Conservation (phyloP, 495 filamentous ascomycete genomes). For the Penicillium dipodomyicola region DNA sequence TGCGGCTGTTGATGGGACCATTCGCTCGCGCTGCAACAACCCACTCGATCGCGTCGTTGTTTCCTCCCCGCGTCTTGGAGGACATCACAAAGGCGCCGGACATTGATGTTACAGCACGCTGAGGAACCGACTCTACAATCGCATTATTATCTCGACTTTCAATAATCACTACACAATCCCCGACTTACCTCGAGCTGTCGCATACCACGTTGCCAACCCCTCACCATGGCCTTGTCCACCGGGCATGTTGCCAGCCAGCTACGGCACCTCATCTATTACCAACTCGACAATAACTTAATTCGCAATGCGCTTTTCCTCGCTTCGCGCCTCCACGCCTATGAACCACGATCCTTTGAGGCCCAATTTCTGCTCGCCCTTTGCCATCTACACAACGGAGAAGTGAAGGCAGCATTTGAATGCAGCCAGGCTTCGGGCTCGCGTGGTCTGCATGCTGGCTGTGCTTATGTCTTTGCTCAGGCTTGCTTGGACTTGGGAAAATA, state of each 20-base stretch:
- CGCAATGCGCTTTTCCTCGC: constrained; percentile 91
- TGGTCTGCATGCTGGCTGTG: constrained; percentile 78
- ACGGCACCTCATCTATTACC: constrained; percentile 82
- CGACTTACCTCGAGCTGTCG: constrained; percentile 7
- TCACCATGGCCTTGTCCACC: constrained; percentile 67
- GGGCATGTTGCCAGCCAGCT: constrained; percentile 71
- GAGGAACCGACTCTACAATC: constrained; percentile 8
- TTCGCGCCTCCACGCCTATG: constrained; percentile 78
- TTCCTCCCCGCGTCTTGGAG: constrained; percentile 29
- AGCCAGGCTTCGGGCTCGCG: constrained; percentile 60
- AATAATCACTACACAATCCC: constrained; percentile 1
- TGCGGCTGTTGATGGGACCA: constrained; percentile 16
- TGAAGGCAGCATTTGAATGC: constrained; percentile 70
- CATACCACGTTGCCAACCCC: constrained; percentile 12
- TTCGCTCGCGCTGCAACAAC: constrained; percentile 15
- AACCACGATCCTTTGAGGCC: constrained; percentile 73
- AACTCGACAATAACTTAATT: constrained; percentile 85
- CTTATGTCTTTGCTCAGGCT: constrained; percentile 87
- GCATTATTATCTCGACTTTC: constrained; percentile 12
- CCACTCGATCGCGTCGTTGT: constrained; percentile 27
- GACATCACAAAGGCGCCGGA: constrained; percentile 8
- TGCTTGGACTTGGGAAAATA: constrained; percentile 75
- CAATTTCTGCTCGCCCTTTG: constrained; percentile 80
- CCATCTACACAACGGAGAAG: constrained; percentile 76
- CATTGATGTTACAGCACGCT: constrained; percentile 9